Evolutionary conservation across 2,329 filamentous ascomycete species (phyloP).

Genomic region (Alternaria panax): DNA sequence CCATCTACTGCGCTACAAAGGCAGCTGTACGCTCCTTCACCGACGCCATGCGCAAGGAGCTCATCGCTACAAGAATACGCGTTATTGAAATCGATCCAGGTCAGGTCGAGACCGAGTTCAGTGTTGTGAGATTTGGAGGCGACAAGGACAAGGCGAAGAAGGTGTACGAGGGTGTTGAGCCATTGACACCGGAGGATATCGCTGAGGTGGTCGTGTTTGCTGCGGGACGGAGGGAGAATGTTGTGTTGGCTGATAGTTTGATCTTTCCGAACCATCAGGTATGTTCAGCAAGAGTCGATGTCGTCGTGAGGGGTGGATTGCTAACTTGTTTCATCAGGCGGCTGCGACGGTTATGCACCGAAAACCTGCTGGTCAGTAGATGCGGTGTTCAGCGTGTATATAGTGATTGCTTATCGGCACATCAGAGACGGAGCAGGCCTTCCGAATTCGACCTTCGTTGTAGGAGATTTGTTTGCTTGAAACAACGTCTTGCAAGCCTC

Average conservation of each 20-base stretch:
- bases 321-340: conserved; percentile 35
- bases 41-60: conserved; percentile 80
- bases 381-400: conserved; percentile 2
- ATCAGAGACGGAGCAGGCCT: neutral
- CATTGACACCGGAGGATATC: conserved; percentile 87
- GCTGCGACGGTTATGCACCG: conserved; percentile 49
- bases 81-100: conserved; percentile 91
- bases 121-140: conserved; percentile 84
- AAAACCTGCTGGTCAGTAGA: conserved; percentile 31
- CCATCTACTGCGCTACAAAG: conserved; percentile 94
- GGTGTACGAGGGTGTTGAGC: conserved; percentile 76
- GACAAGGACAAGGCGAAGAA: conserved; percentile 90
- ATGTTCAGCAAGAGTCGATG: conserved; percentile 37
- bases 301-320: neutral
- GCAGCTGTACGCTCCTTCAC: conserved; percentile 87
- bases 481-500: neutral
- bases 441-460: neutral
- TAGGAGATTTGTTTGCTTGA: neutral
- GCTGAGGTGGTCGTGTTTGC: conserved; percentile 90
- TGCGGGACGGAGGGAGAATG: conserved; percentile 84
- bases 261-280: conserved; percentile 92
- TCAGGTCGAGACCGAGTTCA: conserved; percentile 95
- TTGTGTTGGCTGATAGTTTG: conserved; percentile 86
- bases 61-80: conserved; percentile 79
- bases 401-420: conserved; percentile 5